phyloP scores from a whole-genome alignment of 2,329 filamentous ascomycete species.

The Lasiodiplodia gonubiensis region DNA sequence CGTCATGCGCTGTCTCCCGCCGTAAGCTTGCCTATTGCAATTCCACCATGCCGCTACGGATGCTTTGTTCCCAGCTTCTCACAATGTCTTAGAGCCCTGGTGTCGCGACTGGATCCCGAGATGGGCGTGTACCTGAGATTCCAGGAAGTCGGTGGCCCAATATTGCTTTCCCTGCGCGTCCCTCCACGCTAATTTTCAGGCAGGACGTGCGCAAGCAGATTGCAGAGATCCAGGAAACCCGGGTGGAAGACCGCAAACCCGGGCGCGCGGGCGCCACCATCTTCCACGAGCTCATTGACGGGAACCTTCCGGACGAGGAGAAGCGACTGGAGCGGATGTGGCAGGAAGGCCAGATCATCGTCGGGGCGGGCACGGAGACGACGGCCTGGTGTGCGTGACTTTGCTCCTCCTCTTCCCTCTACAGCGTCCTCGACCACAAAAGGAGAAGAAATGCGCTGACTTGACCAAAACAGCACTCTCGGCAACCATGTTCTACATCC shows the following conservation, averaged over 20 bases:
- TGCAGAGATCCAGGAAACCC: constrained; percentile 1
- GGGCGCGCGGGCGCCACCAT: constrained; percentile 12
- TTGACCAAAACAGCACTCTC: constrained; percentile 38
- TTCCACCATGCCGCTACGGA: constrained; percentile 22
- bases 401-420: constrained; percentile 46
- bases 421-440: constrained; percentile 39
- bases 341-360: constrained; percentile 28
- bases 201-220: neutral
- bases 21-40: neutral
- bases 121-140: constrained; percentile 1
- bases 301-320: constrained; percentile 23
- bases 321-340: constrained; percentile 25
- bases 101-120: neutral
- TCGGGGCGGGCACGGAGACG: constrained; percentile 42
- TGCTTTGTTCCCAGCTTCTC: neutral
- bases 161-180: too few relatives aligned
- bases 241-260: neutral
- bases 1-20: neutral
- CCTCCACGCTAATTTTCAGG: too few relatives aligned
- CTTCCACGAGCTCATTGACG: constrained; percentile 30
- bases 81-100: neutral
- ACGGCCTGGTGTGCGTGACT: constrained; percentile 38
- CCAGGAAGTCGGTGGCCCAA: neutral
- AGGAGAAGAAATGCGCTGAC: constrained; percentile 40
- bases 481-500: neutral